Base-by-base conservation (phyloP, 2,329 filamentous ascomycete genomes). In the Dichotomopilus funicola region DNA sequence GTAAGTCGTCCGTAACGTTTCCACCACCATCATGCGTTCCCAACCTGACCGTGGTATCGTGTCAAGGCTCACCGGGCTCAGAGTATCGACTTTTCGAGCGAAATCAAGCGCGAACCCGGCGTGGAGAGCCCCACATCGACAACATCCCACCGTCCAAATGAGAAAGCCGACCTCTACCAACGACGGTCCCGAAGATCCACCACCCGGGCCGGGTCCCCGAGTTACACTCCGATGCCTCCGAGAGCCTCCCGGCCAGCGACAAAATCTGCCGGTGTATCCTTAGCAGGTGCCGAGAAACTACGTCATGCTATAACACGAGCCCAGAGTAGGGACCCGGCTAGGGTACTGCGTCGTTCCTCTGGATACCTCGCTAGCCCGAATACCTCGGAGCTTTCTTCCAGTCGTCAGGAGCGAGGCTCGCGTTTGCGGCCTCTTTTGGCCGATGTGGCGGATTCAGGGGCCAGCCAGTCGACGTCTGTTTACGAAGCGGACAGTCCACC, bases 301-400 rank as follows among this genome's bases (percentile, higher is more conserved):
- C 72, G 72, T 31, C 71, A 72, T 37, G 68, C 68, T 19, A 63
- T 72, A 5, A 63, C 68, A 34, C 65, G 68, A 19, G 64, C 64
- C 34, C 62, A 66, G 12, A 66, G 66, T 5, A 63, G 63, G 44
- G 68, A 70, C 7, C 58, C 57, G 33, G 65, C 68, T 13, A 67
- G 58, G 56, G 36, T 51, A 9, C 57, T 59, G 38, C 64, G 64
- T 34, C 62, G 62, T 57, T 65, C 57, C 66, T 78, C 60, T 2
- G 57, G 61, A 6, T 70, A 68, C 46, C 72, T 81, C 19, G 77
- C 78, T 11, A 85, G 82, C 0, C 82, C 82, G n/a, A 81, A 84
- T 61, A 73, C 76, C 9, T 78, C 80, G 9, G 80, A 82, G 55
- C 57, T 76, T 4, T 61, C 64, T 9, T 62, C 64, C 7, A 59